Evolutionary conservation across 768 basidiomycete species (phyloP).

Genomic region (Boletus subparvulus): DNA sequence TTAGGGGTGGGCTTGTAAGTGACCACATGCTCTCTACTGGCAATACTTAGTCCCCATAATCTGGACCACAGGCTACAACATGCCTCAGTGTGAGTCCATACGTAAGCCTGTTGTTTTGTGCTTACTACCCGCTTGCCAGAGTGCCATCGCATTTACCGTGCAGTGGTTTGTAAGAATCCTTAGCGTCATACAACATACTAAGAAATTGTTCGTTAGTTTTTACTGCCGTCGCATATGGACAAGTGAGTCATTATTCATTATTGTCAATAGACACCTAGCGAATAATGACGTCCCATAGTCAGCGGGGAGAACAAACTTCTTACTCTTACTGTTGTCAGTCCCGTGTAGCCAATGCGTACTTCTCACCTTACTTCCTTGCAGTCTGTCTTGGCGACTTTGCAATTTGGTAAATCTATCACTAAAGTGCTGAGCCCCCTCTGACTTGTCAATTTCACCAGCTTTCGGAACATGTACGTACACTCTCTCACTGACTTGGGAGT

Average conservation of each 20-base stretch:
- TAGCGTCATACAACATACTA: background rate
- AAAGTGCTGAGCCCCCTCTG: background rate
- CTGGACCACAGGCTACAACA: background rate
- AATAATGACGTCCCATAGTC: conserved; percentile 1
- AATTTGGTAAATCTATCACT: background rate
- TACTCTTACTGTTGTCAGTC: conserved; percentile 10
- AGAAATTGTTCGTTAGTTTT: background rate
- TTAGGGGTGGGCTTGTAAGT: conserved; percentile 14
- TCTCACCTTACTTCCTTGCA: background rate
- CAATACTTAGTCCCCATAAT: background rate
- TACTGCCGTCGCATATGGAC: conserved; percentile 15
- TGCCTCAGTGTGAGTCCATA: background rate
- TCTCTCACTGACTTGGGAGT: background rate
- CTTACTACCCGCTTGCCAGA: background rate
- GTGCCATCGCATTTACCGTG: background rate
- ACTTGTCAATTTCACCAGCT: background rate
- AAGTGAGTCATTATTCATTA: conserved; percentile 1
- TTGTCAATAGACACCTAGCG: background rate
- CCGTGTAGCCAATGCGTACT: background rate
- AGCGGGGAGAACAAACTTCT: conserved; percentile 10
- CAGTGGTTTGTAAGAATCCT: conserved; percentile 5
- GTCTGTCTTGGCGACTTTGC: background rate
- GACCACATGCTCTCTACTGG: background rate
- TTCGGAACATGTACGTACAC: conserved; percentile 5
- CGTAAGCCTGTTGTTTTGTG: background rate